Base-by-base conservation (phyloP, 306 rosid genomes). In the Adenanthera pavonina region DNA sequence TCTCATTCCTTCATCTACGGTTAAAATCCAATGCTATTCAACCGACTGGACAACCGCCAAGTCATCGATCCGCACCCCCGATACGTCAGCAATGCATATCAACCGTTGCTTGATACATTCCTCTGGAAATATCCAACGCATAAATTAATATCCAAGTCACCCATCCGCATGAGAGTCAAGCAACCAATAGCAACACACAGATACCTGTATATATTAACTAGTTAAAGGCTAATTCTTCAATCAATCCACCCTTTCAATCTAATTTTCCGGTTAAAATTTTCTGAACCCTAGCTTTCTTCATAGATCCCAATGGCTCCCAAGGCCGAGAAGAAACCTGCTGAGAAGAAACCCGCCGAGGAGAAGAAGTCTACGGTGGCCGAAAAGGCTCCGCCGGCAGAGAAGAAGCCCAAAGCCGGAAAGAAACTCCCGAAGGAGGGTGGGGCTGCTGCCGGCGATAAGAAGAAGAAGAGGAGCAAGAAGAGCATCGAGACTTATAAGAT, bases 371-470 rank as follows among this genome's bases (percentile, higher is more conserved):
- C 89, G 1, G 87, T 76, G 12, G 91, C 89, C 0, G 91, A 88
- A 73, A 88, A 88, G 44, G 89, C 91, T 5, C 91, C 89, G 1
- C 91, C 89, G 8, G 91, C 87, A 0, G 91, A 88, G 86, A 88
- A 88, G 86, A 88, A 88, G 66, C 91, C 91, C 0, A 88, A 85
- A 82, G 87, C 89, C 57, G 91, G 91, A 0, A 88, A 88, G 86
- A 88, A 88, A 84, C 83, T 88, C 0, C 91, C 91, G 0, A 88
- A 88, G 81, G 91, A 88, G 1, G 89, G 79, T 1, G 91, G 79
- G 2, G 86, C 85, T 0, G 82, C 83, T 0, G 86, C 83, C 64
- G 84, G 82, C 6, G 91, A 88, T 68, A 88, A 88, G 88, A 88
- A 88, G 86, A 88, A 83, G 86, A 88, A 88, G 89, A 75, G 88